These are phyloP conservation scores for Karstenula rhodostoma DNA, from an alignment of 2,329 filamentous ascomycete genomes.

Conservation along the genomic window DNA sequence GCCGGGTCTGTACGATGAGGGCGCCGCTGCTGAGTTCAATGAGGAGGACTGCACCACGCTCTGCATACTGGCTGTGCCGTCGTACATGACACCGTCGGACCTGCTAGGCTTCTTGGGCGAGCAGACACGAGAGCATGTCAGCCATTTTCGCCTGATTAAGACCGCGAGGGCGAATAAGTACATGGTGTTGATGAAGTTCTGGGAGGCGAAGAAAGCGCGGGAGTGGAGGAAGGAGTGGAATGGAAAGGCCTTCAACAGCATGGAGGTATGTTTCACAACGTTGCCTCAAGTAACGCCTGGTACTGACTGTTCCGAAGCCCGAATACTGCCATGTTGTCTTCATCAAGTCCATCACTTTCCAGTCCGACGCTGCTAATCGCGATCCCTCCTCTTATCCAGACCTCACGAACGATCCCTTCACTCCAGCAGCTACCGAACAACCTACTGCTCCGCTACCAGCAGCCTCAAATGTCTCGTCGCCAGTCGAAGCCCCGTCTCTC, in stretches of 20 bases:
- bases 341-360: constrained; percentile 89
- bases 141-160: constrained; percentile 93
- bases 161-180: constrained; percentile 90
- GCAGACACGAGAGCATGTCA: constrained; percentile 83
- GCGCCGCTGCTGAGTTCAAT: constrained; percentile 46
- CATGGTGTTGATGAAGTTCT: constrained; percentile 94
- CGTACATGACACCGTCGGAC: constrained; percentile 89
- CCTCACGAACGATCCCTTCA: constrained; percentile 71
- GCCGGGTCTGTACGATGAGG: constrained; percentile 64
- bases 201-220: constrained; percentile 74
- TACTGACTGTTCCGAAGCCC: constrained; percentile 61
- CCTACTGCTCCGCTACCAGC: constrained; percentile 46
- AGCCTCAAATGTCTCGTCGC: constrained; percentile 41
- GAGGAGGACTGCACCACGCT: constrained; percentile 82
- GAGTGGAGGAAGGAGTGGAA: constrained; percentile 89
- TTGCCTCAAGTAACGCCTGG: neutral
- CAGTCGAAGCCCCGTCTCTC: constrained; percentile 42
- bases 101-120: constrained; percentile 92
- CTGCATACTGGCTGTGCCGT: constrained; percentile 93
- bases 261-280: constrained; percentile 69
- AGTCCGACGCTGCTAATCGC: constrained; percentile 63
- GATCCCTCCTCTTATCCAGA: constrained; percentile 64
- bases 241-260: constrained; percentile 89
- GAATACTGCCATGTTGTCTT: constrained; percentile 96
- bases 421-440: constrained; percentile 58